Percentiles rank a stretch among this genome's conserved stretches.
These are phyloP conservation scores for Lavandula angustifolia DNA, from an alignment of 257 asterid species.

Conservation along the genomic window DNA sequence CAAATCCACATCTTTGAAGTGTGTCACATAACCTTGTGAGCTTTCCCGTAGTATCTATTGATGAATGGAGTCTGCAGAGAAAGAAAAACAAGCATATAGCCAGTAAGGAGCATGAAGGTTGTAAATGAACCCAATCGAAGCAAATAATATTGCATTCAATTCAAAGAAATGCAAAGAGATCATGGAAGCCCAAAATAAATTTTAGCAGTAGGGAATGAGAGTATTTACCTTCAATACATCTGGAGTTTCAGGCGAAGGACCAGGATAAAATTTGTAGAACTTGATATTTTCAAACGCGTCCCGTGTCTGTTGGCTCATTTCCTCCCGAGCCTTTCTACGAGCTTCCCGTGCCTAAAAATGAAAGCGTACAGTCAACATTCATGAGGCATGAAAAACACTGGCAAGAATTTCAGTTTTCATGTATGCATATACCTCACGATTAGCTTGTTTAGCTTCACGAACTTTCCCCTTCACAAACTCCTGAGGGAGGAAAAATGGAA, in stretches of 20 bases:
- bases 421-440: conserved; percentile 59
- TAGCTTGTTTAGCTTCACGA: conserved; percentile 67
- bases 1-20: too few relatives aligned
- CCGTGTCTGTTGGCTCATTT: conserved; percentile 67
- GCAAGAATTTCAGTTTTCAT: conserved; percentile 16
- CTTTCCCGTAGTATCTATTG: conserved; percentile 91
- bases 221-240: conserved; percentile 77
- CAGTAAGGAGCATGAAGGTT: not conserved
- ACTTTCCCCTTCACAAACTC: conserved; percentile 73
- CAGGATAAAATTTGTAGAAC: conserved; percentile 85
- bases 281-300: conserved; percentile 68
- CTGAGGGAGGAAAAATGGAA: conserved; percentile 34
- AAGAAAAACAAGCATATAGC: conserved; percentile 12
- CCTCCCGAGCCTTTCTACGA: conserved; percentile 72
- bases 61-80: conserved; percentile 73
- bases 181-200: too few relatives aligned
- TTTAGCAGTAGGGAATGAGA: too few relatives aligned
- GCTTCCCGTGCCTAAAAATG: conserved; percentile 73
- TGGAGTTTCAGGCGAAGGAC: conserved; percentile 66
- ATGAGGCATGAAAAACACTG: not conserved
- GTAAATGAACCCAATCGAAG: too few relatives aligned
- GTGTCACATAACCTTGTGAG: conserved; percentile 49
- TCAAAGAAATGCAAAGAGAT: too few relatives aligned
- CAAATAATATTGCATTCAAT: too few relatives aligned
- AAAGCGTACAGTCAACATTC: conserved; percentile 27